Base-by-base conservation (phyloP, 2,329 filamentous ascomycete genomes). In the Orbilia javanica region DNA sequence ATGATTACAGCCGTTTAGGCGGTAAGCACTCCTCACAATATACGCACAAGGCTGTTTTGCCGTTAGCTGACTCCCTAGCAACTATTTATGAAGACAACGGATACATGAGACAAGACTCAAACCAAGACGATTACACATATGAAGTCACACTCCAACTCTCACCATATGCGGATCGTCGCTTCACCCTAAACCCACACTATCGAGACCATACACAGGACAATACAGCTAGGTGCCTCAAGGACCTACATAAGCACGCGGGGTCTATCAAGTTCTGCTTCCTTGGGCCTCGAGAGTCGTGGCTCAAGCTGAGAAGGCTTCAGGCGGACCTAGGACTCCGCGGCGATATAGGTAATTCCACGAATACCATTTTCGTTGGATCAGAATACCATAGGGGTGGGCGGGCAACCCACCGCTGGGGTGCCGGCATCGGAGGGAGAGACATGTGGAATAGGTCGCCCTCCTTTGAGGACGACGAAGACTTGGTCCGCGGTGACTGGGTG, bases 111-210 rank as follows among this genome's bases (percentile, higher is more conserved):
- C 50, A 52, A 29, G 39, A 62, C 39, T 34, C 27, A 18, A 60
- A 39, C 20, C 39, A 70, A 8, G 60, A 67, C 4, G 66, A 77
- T 11, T 66, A 44, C 34, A 70, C 46, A 27, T 77, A 77, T 25
- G 73, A 77, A 62, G 44, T 77, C 18, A 71, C 66, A 62, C 18
- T 77, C 18, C 48, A 70, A 4, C n/a, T 77, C 20, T 48, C 22
- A 34, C 50, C 53, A 42, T 50, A 57, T 31, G 52, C 39, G 6
- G 25, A 44, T 48, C 72, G 72, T 50, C 55, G 55, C 15, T 71
- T 71, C 44, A 42, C 44, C 15, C 22, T 66, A 18, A 63, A 50
- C 15, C 52, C 52, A 42, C 60, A 36, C 60, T 71, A 66, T 20
- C 44, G 22, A 36, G 39, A 53, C 34, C 55, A 42, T 8, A 11